Evolutionary conservation across 1,284 basidiomycete genomes (phyloP).

Genomic region (Ustilago loliicola): DNA sequence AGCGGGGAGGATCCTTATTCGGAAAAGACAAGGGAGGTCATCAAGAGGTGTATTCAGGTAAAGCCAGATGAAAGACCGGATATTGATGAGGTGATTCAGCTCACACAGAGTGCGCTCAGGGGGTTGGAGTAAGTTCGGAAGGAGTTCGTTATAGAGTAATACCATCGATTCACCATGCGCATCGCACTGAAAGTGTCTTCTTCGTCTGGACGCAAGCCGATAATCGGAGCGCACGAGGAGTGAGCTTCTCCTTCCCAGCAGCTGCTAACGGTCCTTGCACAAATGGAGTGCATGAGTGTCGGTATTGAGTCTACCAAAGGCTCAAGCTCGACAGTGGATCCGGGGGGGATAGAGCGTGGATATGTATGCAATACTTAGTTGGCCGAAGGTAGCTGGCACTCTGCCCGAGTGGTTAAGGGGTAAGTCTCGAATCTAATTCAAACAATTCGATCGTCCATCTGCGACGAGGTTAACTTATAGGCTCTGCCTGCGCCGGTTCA

Average conservation of each 20-base stretch:
- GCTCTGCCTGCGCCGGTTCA: conserved; percentile 53
- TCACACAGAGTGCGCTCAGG: conserved; percentile 53
- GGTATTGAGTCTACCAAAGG: no score
- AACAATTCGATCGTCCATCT: conserved; percentile 27
- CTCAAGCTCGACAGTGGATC: no score
- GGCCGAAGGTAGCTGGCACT: conserved; percentile 18
- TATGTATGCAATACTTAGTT: no score
- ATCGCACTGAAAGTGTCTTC: no score
- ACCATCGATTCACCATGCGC: no score
- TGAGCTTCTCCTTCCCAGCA: no score
- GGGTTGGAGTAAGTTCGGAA: conserved; percentile 35
- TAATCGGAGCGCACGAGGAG: no score
- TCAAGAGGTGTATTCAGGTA: conserved; percentile 60
- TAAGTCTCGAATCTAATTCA: no score
- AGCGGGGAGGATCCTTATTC: conserved; percentile 58
- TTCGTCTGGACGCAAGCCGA: no score
- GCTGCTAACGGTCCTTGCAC: no score
- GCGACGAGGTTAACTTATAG: conserved; percentile 39
- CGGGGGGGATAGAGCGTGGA: no score
- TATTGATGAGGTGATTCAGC: conserved; percentile 61
- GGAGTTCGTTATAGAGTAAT: not conserved
- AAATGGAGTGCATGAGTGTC: no score
- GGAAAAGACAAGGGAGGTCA: conserved; percentile 62
- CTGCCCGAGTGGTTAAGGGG: conserved; percentile 47
- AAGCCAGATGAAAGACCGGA: conserved; percentile 61